phyloP scores from a whole-genome alignment of 2,329 filamentous ascomycete genomes.

The Cladosporium sp. region DNA sequence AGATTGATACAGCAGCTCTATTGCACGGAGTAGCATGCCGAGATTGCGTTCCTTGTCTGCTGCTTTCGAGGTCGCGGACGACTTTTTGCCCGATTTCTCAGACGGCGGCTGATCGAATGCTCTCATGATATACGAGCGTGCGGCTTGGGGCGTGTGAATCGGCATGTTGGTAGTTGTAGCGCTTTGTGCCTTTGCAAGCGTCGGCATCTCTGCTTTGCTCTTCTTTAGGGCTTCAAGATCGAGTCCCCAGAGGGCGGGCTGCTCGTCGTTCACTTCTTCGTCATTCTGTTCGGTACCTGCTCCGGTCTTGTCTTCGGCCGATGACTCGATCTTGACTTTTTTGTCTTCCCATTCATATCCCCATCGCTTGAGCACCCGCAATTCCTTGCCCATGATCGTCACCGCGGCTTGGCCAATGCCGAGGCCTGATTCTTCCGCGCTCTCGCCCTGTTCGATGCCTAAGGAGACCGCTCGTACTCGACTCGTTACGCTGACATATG shows the following conservation, averaged over 20 bases:
- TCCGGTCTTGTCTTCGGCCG: not conserved
- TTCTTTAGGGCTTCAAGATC: slow-evolving; percentile 54
- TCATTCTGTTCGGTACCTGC: not conserved
- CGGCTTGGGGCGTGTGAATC: slow-evolving; percentile 69
- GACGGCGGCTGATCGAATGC: slow-evolving; percentile 53
- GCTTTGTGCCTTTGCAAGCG: slow-evolving; percentile 21
- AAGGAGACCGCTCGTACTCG: slow-evolving; percentile 70
- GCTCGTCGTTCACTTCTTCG: slow-evolving; percentile 14
- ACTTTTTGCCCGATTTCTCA: slow-evolving; percentile 46
- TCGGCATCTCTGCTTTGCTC: slow-evolving; percentile 33
- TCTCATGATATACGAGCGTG: slow-evolving; percentile 54
- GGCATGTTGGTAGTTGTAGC: slow-evolving; percentile 52
- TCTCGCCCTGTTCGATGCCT: slow-evolving; percentile 63
- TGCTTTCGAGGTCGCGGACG: slow-evolving; percentile 48
- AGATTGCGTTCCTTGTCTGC: slow-evolving; percentile 67
- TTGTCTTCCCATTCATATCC: slow-evolving; percentile 52
- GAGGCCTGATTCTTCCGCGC: slow-evolving; percentile 67
- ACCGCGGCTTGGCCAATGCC: slow-evolving; percentile 72
- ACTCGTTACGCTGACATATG: slow-evolving; percentile 77
- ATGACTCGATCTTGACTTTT: too few species aligned
- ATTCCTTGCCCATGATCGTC: slow-evolving; percentile 66
- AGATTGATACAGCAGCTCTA: slow-evolving; percentile 68
- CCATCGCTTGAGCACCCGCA: slow-evolving; percentile 72
- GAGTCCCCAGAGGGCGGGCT: slow-evolving; percentile 55
- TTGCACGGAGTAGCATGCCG: slow-evolving; percentile 62